Percentiles rank a stretch among this genome's conserved stretches.
These are phyloP conservation scores for Mortierella alpina DNA, from an alignment of 192 early-diverging fungal species.

Conservation along the genomic window DNA sequence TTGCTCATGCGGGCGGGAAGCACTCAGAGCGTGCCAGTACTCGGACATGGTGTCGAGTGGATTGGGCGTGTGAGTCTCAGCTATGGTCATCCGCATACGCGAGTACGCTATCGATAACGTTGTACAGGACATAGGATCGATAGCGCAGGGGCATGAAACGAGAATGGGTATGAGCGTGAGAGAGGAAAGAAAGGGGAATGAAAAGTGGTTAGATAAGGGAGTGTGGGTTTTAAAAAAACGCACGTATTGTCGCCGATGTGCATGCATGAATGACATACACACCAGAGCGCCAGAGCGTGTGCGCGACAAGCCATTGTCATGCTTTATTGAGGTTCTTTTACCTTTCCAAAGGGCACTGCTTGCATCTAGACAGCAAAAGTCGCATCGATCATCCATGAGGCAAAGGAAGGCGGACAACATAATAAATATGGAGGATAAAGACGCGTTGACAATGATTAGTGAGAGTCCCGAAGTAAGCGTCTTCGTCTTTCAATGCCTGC, in stretches of 20 bases:
- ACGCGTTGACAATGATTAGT: neutral
- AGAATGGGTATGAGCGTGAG: neutral
- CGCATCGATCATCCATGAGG: neutral
- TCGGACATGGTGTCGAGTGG: slow-evolving; percentile 29
- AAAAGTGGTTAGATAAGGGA: slow-evolving; percentile 5
- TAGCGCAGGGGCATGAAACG: neutral
- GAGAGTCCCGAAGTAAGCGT: too few relatives aligned
- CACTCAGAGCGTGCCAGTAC: slow-evolving; percentile 27
- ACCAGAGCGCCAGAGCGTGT: neutral
- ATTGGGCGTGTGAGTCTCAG: slow-evolving; percentile 12
- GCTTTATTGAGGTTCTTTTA: slow-evolving; percentile 11
- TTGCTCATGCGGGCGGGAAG: slow-evolving; percentile 17
- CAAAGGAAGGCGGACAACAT: neutral
- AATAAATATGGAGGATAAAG: neutral
- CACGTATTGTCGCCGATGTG: neutral
- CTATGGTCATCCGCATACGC: slow-evolving; percentile 32
- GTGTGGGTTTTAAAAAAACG: neutral
- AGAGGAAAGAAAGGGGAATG: neutral
- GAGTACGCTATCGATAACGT: slow-evolving; percentile 22
- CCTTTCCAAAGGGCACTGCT: slow-evolving; percentile 43
- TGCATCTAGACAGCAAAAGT: slow-evolving; percentile 7
- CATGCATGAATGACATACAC: neutral
- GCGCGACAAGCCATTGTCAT: neutral
- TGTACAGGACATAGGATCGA: neutral
- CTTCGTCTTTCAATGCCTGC: too few relatives aligned